Evolutionary conservation across 164 flowering plant species (phyloP), one percentile per base, ranked within the genome.

Genomic region (Kingdonia uniflora): DNA sequence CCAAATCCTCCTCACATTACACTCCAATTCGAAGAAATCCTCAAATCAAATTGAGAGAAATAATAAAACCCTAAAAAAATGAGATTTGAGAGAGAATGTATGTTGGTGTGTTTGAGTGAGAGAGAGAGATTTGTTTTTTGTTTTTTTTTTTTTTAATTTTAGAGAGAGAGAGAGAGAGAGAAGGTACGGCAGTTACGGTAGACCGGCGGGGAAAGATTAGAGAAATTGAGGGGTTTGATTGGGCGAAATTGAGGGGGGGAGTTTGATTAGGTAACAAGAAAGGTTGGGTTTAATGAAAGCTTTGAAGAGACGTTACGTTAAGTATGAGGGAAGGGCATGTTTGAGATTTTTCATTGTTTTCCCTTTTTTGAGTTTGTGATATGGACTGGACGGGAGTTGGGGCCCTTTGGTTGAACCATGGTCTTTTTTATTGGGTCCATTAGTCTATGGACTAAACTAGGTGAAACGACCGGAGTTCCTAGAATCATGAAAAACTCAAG

Each of bases 281-380:
- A 20, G 12, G 50, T 5, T 8, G 11, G 15, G 11, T 6, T 6
- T 19, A 7, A 42, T 48, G 33, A 56, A 43, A 59, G 44, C 56
- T 52, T 59, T 42, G 37, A 22, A 59, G 49, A 59, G 63, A 59
- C 56, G 63, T 59, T 58, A 58, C 55, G 48, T 25, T 58, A 37
- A 45, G 51, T 56, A 29, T 21, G 6, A 40, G 17, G 12, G 23
- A 13, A 22, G 15, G 15, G 15, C 29, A 11, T 6, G 4, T 20
- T 11, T 6, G 0, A 2, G 1, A n/a, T 29, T 26, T 14, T 41
- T 41, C 13, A 41, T 41, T 41, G 2, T 41, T 41, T 37, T 41
- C n/a, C n/a, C 0, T 3, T 41, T 41, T 13, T 41, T 41, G 13
- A 13, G n/a, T 41, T 5, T 14, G 0, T 13, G 43, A 17, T 41